Evolutionary conservation across 2,329 filamentous ascomycete species (phyloP).

Genomic region (Torrubiella hemipterigena): DNA sequence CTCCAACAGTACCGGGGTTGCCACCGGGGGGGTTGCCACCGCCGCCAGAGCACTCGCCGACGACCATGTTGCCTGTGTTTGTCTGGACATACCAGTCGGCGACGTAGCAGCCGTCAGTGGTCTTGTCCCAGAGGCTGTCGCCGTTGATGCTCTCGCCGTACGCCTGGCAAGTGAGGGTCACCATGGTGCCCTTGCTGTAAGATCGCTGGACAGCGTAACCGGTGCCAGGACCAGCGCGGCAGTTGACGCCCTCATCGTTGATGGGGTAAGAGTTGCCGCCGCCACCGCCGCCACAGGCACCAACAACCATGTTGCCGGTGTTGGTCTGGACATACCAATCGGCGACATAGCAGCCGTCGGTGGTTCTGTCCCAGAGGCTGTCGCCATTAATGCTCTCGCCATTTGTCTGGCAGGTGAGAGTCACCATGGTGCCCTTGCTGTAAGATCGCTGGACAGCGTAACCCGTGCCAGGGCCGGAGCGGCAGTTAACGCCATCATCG

Average conservation of each 20-base stretch:
- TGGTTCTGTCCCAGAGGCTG: too few species aligned
- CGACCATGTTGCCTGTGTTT: not conserved
- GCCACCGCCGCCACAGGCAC: not conserved
- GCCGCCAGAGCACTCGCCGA: not conserved
- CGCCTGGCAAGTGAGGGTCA: constrained; percentile 1
- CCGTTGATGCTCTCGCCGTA: constrained; percentile 1
- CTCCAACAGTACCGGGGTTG: too few species aligned
- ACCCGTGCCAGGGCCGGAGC: not conserved
- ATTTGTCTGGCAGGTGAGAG: too few species aligned
- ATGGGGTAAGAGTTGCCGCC: constrained; percentile 1
- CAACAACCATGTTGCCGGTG: constrained; percentile 1
- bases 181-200: not conserved
- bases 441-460: too few species aligned
- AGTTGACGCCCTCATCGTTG: constrained; percentile 1
- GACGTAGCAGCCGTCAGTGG: constrained; percentile 1
- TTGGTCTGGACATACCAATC: not conserved
- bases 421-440: too few species aligned
- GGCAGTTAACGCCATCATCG: constrained; percentile 1
- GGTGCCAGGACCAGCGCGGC: constrained; percentile 1
- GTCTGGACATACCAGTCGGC: too few species aligned
- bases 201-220: not conserved
- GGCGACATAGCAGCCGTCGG: constrained; percentile 3
- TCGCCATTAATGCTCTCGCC: too few species aligned
- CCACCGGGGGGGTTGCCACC: not conserved
- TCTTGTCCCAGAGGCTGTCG: constrained; percentile 2